Evolutionary conservation across 2,329 filamentous ascomycete species (phyloP).

Genomic region (Falciphora oryzae): DNA sequence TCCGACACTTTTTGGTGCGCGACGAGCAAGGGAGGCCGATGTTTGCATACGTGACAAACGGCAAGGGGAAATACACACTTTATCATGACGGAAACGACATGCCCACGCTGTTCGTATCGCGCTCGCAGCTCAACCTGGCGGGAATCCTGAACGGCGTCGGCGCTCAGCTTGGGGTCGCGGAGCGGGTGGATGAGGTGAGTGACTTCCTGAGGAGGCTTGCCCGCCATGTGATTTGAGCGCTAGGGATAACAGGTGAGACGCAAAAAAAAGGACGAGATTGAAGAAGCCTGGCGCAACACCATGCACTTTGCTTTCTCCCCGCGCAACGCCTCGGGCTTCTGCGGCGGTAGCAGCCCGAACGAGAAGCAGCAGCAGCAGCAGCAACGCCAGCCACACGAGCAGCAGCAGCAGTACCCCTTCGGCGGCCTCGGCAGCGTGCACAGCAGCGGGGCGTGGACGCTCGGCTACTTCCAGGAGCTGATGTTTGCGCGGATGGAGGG

Average conservation of each 20-base stretch:
- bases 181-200: not conserved
- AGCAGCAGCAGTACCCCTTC: constrained; percentile 11
- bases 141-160: not conserved
- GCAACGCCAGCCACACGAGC: not conserved
- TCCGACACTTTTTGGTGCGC: not conserved
- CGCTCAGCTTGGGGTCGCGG: not conserved
- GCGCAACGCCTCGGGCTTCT: constrained; percentile 2
- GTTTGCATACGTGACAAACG: constrained; percentile 15
- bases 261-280: constrained; percentile 1
- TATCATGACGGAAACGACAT: constrained; percentile 21
- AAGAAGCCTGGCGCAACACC: constrained; percentile 14
- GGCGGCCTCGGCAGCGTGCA: constrained; percentile 17
- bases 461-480: constrained; percentile 19
- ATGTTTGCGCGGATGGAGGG: constrained; percentile 13
- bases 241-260: not conserved
- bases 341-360: not conserved
- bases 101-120: constrained; percentile 16
- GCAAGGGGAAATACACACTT: constrained; percentile 5
- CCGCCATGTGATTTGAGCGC: too few relatives aligned
- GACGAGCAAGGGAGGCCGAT: constrained; percentile 7
- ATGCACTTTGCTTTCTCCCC: constrained; percentile 17
- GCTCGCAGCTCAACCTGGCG: constrained; percentile 13
- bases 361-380: not conserved
- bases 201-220: not conserved
- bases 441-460: constrained; percentile 15